phyloP scores from a whole-genome alignment of 2,329 filamentous ascomycete genomes.

The Penicillium sp. region DNA sequence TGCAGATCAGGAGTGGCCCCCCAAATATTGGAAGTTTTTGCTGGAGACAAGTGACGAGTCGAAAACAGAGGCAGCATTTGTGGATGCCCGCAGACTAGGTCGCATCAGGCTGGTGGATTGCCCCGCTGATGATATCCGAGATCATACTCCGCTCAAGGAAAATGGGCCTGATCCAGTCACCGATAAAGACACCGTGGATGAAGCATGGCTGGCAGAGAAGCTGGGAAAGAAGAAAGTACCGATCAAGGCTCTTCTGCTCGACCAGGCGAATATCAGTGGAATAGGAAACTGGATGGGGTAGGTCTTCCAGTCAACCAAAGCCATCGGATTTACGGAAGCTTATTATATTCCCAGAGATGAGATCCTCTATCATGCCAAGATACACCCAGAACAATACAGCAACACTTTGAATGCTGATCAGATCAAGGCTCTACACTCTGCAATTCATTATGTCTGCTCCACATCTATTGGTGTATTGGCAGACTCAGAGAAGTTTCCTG shows the following conservation, averaged over 20 bases:
- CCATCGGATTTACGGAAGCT: neutral
- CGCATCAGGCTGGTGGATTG: constrained; percentile 81
- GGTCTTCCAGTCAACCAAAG: constrained; percentile 19
- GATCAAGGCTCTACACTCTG: constrained; percentile 66
- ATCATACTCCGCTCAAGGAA: constrained; percentile 74
- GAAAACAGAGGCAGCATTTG: constrained; percentile 71
- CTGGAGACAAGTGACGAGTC: constrained; percentile 62
- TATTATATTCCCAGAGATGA: constrained; percentile 60
- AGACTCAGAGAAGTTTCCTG: constrained; percentile 79
- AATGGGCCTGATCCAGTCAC: constrained; percentile 92
- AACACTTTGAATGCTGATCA: constrained; percentile 73
- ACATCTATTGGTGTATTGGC: constrained; percentile 74
- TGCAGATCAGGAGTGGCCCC: constrained; percentile 72
- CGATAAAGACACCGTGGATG: constrained; percentile 73
- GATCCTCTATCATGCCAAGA: constrained; percentile 79
- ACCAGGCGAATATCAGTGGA: constrained; percentile 84
- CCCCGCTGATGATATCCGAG: constrained; percentile 69
- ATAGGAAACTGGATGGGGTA: constrained; percentile 94
- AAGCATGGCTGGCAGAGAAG: constrained; percentile 69
- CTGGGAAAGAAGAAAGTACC: constrained; percentile 76
- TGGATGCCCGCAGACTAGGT: constrained; percentile 75
- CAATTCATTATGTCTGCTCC: constrained; percentile 74
- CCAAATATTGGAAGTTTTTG: constrained; percentile 83
- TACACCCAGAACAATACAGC: constrained; percentile 92
- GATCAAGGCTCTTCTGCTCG: constrained; percentile 81